Evolutionary conservation across 495 filamentous ascomycete species (phyloP).

Genomic region (Trichoderma erinaceum): DNA sequence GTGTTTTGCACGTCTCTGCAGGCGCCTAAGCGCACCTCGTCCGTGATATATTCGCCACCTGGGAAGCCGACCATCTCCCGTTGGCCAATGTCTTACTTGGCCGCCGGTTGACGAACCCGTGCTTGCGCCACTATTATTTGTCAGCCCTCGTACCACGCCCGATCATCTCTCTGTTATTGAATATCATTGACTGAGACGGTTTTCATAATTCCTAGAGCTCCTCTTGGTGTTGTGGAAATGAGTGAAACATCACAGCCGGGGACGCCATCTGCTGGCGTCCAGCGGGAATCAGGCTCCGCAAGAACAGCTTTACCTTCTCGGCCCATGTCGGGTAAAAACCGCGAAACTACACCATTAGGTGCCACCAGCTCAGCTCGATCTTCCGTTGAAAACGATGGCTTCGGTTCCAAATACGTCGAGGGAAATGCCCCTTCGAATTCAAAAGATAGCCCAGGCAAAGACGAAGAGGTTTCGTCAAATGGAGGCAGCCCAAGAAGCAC

Average conservation of each 20-base stretch:
- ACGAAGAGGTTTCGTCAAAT: conserved; percentile 6
- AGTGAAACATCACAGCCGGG: conserved; percentile 6
- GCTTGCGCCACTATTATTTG: conserved; percentile 10
- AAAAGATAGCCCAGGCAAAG: neutral
- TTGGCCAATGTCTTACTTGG: neutral
- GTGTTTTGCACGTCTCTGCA: neutral
- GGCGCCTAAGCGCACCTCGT: neutral
- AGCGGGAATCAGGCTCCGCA: neutral
- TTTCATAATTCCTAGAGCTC: neutral
- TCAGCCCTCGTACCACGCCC: conserved; percentile 9
- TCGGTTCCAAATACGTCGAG: neutral
- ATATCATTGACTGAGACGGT: neutral
- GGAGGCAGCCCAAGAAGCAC: neutral
- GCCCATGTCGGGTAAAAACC: conserved; percentile 7
- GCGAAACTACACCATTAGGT: conserved; percentile 6
- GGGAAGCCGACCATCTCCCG: neutral
- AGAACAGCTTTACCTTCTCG: conserved; percentile 17
- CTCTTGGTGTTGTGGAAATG: neutral
- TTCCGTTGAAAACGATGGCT: conserved; percentile 1
- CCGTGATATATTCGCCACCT: conserved; percentile 3
- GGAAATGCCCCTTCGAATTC: neutral
- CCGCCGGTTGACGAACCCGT: neutral
- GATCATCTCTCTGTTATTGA: neutral
- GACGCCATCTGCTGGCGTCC: neutral
- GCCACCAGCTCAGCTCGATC: neutral